Evolutionary conservation across 805 yeast genomes (phyloP).

Genomic region (Myxozyma mucilagina): DNA sequence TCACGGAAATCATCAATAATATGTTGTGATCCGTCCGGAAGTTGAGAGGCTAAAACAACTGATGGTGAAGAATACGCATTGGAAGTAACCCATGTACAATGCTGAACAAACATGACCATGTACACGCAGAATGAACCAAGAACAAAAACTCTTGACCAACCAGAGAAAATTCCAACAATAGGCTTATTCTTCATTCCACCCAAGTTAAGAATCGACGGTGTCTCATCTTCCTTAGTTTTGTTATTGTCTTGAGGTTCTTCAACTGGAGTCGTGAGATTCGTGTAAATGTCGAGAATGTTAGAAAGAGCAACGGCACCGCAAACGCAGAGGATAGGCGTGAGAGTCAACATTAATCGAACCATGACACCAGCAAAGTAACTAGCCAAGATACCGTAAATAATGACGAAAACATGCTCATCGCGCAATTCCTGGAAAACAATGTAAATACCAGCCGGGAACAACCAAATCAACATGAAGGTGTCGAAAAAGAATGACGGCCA

Average conservation of each 20-base stretch:
- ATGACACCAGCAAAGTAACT: conserved; percentile 98
- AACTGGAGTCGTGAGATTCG: conserved; percentile 50
- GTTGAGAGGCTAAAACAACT: conserved; percentile 81
- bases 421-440: conserved; percentile 83
- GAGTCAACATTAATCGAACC: conserved; percentile 95
- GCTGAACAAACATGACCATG: conserved; percentile 78
- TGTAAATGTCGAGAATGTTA: conserved; percentile 76
- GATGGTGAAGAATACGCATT: conserved; percentile 97
- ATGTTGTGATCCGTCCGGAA: conserved; percentile 80
- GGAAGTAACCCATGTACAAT: conserved; percentile 96
- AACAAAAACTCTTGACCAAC: conserved; percentile 61
- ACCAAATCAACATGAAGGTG: conserved; percentile 88
- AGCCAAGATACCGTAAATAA: conserved; percentile 88
- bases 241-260: background rate
- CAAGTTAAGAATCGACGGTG: conserved; percentile 7
- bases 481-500: conserved; percentile 99
- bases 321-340: conserved; percentile 95
- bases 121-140: conserved; percentile 69
- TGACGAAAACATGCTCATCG: conserved; percentile 89
- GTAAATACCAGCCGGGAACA: conserved; percentile 97
- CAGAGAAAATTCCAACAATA: conserved; percentile 26
- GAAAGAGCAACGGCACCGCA: conserved; percentile 87
- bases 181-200: conserved; percentile 14
- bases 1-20: conserved; percentile 97
- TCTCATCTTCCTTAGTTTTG: background rate